A percentile compares a stretch with the other conserved stretches of the same genome.
Conservation (phyloP, 208 protist genomes). For the Herpetomonas tarakana region DNA sequence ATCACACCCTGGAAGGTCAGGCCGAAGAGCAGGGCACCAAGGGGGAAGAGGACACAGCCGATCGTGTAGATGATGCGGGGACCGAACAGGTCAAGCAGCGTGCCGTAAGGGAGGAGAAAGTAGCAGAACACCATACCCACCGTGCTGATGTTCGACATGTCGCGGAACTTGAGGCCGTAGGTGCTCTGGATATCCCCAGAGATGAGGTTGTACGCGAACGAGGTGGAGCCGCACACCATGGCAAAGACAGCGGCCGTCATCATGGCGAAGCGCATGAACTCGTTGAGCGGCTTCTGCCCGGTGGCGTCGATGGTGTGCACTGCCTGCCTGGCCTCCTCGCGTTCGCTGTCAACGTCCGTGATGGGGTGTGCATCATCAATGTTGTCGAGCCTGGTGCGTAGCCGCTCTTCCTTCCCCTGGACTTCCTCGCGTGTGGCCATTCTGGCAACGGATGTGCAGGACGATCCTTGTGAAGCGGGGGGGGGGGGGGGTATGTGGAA, state of each 20-base stretch:
- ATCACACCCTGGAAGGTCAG: conserved; percentile 40
- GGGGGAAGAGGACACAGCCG: conserved; percentile 22
- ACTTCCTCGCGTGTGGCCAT: background rate
- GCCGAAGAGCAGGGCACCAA: conserved; percentile 29
- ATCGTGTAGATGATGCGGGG: conserved; percentile 28
- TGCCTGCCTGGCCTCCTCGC: conserved; percentile 9
- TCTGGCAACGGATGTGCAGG: too few relatives aligned
- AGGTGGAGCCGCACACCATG: conserved; percentile 37
- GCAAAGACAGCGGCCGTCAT: conserved; percentile 37
- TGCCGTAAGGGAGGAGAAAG: conserved; percentile 34
- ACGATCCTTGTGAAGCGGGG: too few relatives aligned
- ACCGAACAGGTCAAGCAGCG: conserved; percentile 47
- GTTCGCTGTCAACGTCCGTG: conserved; percentile 3
- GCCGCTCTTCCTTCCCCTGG: background rate
- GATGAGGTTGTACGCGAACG: conserved; percentile 56
- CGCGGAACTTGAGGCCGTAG: conserved; percentile 47
- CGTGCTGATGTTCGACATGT: conserved; percentile 52
- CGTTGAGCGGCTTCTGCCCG: conserved; percentile 19
- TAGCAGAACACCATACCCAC: conserved; percentile 32
- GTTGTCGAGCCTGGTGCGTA: background rate
- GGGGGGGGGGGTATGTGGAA: too few relatives aligned
- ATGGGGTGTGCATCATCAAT: conserved; percentile 1
- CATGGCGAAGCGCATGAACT: conserved; percentile 32
- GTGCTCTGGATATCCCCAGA: conserved; percentile 29
- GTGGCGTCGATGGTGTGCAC: conserved; percentile 14